These are phyloP conservation scores for Claviceps fusiformis DNA, from an alignment of 2,329 filamentous ascomycete species.

Conservation along the genomic window DNA sequence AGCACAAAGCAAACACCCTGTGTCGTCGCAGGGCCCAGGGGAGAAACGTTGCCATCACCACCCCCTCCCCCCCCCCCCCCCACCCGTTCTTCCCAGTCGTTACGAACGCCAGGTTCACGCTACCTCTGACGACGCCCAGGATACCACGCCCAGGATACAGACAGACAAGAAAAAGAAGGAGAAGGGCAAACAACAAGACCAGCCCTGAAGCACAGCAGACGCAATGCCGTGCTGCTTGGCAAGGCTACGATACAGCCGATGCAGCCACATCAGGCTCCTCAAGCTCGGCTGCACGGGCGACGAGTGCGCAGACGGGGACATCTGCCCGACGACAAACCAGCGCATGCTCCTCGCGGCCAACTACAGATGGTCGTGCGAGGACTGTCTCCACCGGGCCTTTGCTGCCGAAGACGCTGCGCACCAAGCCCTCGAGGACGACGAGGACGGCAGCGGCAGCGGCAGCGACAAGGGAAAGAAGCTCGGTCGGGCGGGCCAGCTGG, in stretches of 20 bases:
- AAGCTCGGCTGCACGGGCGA: slow-evolving; percentile 15
- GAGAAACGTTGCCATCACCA: no score
- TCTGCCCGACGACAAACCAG: slow-evolving; percentile 12
- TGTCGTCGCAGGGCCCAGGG: no score
- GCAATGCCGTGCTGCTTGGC: slow-evolving; percentile 19
- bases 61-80: no score
- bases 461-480: slow-evolving; percentile 1
- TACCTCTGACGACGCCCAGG: no score
- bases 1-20: no score
- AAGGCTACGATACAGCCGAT: slow-evolving; percentile 13
- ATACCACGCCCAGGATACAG: no score
- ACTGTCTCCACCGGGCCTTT: slow-evolving; percentile 9
- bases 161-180: no score
- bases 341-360: slow-evolving; percentile 9
- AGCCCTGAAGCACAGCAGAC: background rate
- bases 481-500: slow-evolving; percentile 2
- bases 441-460: no score
- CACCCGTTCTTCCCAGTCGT: background rate
- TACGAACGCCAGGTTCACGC: no score
- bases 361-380: slow-evolving; percentile 17
- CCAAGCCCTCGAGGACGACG: no score
- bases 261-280: slow-evolving; percentile 14
- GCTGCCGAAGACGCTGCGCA: background rate
- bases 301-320: slow-evolving; percentile 9
- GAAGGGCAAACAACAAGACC: no score